Evolutionary conservation across 345 rosid genomes (phyloP).

Genomic region (Pistacia atlantica): DNA sequence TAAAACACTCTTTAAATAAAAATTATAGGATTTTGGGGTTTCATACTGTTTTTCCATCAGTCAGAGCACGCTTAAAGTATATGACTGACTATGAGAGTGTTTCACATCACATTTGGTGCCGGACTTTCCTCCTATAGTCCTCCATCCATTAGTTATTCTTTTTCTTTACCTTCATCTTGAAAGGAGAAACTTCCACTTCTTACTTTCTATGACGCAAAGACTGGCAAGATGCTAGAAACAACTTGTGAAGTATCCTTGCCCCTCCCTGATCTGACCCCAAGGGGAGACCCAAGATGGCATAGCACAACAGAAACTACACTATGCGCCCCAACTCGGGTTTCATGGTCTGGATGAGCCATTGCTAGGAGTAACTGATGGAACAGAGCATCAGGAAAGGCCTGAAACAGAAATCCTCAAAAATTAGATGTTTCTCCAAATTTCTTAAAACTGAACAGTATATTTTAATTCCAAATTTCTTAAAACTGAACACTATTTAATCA

Average conservation of each 20-base stretch:
- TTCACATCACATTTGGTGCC: conserved; percentile 34
- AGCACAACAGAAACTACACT: conserved; percentile 70
- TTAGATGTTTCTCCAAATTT: conserved; percentile 19
- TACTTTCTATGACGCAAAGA: conserved; percentile 27
- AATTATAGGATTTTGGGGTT: conserved; percentile 13
- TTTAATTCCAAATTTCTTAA: conserved; percentile 4
- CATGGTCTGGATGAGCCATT: conserved; percentile 79
- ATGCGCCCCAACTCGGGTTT: conserved; percentile 85
- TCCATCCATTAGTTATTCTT: conserved; percentile 36
- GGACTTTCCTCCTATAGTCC: conserved; percentile 40
- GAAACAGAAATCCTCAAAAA: conserved; percentile 30
- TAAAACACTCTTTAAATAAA: neutral
- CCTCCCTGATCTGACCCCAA: conserved; percentile 44
- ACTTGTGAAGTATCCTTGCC: conserved; percentile 40
- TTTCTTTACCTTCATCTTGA: conserved; percentile 44
- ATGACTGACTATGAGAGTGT: conserved; percentile 40
- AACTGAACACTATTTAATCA: too few relatives aligned
- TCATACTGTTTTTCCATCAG: conserved; percentile 62
- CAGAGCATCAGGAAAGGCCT: conserved; percentile 92
- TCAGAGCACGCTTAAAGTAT: conserved; percentile 48
- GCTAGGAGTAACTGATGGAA: conserved; percentile 85
- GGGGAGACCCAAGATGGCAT: conserved; percentile 63
- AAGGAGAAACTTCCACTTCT: conserved; percentile 40
- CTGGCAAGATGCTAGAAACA: conserved; percentile 35
- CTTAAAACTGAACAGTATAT: conserved; percentile 8